A percentile compares a stretch with the other conserved stretches of the same genome.
phyloP scores from a whole-genome alignment of 768 basidiomycete species.

The Suillus americanus region DNA sequence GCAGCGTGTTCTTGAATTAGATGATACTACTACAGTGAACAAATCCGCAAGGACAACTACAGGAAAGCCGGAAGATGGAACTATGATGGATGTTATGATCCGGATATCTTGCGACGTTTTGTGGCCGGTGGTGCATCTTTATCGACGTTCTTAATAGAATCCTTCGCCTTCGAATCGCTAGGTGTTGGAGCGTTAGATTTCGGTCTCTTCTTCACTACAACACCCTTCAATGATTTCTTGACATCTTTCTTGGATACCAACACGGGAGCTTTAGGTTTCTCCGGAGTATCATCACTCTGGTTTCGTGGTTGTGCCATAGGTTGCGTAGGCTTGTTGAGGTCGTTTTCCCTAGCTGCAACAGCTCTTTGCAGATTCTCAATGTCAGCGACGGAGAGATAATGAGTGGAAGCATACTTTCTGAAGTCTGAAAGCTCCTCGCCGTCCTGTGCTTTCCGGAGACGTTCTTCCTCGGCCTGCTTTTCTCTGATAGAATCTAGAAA shows the following conservation, averaged over 20 bases:
- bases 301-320: conserved; percentile 36
- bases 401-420: conserved; percentile 56
- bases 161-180: conserved; percentile 16
- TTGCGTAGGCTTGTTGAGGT: conserved; percentile 40
- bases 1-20: neutral
- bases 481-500: conserved; percentile 83
- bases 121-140: conserved; percentile 38
- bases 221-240: conserved; percentile 73
- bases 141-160: conserved; percentile 20
- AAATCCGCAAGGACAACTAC: neutral
- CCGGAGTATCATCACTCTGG: conserved; percentile 20
- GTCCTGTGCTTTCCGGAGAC: conserved; percentile 69
- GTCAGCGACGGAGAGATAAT: conserved; percentile 1
- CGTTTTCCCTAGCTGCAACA: conserved; percentile 67
- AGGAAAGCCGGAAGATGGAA: conserved; percentile 6
- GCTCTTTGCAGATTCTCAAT: conserved; percentile 40
- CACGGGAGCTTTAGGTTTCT: conserved; percentile 29
- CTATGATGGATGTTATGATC: conserved; percentile 20
- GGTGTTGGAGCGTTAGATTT: conserved; percentile 37
- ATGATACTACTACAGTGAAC: neutral
- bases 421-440: conserved; percentile 79
- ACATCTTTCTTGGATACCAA: conserved; percentile 55
- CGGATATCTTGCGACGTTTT: conserved; percentile 60
- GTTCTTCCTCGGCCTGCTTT: conserved; percentile 74
- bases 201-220: conserved; percentile 75